phyloP scores from a whole-genome alignment of 2,329 filamentous ascomycete genomes.

The Xylariaceae sp. region DNA sequence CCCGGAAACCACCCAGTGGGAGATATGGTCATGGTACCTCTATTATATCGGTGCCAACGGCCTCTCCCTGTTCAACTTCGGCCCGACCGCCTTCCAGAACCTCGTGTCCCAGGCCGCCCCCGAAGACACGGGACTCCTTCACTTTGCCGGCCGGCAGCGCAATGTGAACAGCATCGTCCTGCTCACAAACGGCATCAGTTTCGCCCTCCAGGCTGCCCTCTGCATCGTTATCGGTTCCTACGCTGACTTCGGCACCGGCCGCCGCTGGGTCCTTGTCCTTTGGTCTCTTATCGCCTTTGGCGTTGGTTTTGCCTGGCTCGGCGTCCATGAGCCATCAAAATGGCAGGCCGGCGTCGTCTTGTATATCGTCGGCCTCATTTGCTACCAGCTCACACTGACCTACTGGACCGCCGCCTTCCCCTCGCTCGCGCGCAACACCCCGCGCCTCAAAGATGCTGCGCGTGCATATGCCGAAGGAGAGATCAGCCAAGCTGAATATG shows the following conservation, averaged over 20 bases:
- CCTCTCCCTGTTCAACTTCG: conserved; percentile 58
- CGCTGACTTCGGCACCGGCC: conserved; percentile 60
- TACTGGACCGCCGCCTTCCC: conserved; percentile 61
- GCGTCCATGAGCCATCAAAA: conserved; percentile 53
- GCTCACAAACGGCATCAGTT: conserved; percentile 61
- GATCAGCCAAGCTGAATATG: conserved; percentile 55
- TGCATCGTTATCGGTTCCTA: conserved; percentile 49
- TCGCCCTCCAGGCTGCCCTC: conserved; percentile 58
- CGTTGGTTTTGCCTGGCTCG: conserved; percentile 63
- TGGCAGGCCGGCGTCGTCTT: conserved; percentile 58
- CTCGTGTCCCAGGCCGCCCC: conserved; percentile 56
- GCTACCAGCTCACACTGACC: conserved; percentile 61
- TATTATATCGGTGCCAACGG: conserved; percentile 67
- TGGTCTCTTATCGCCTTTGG: conserved; percentile 57
- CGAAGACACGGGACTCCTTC: conserved; percentile 44
- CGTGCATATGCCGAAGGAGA: conserved; percentile 35
- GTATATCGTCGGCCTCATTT: conserved; percentile 62
- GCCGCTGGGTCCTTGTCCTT: conserved; percentile 57
- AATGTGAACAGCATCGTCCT: conserved; percentile 63
- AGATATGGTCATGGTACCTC: conserved; percentile 53
- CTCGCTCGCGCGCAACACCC: conserved; percentile 35
- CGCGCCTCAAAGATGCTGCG: conserved; percentile 32
- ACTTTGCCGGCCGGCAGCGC: conserved; percentile 51
- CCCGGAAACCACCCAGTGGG: conserved; percentile 41
- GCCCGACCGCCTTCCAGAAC: conserved; percentile 60